These are phyloP conservation scores for Metschnikowia kunwiensis DNA, from an alignment of 805 yeast species.

Conservation along the genomic window DNA sequence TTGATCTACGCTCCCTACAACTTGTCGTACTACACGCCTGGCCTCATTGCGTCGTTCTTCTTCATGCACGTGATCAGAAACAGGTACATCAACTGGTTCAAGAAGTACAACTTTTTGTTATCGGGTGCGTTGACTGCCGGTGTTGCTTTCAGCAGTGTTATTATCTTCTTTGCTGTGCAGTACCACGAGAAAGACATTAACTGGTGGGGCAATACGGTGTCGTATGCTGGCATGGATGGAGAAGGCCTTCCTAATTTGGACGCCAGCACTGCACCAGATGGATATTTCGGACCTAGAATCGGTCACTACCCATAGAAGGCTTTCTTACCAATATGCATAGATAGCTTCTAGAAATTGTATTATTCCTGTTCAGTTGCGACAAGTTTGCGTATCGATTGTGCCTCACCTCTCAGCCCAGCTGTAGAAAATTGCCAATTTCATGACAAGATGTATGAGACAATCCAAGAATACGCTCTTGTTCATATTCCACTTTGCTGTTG, in stretches of 20 bases:
- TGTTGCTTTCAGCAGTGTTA: conserved; percentile 33
- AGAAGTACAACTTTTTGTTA: conserved; percentile 34
- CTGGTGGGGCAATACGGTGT: conserved; percentile 28
- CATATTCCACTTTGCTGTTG: too few relatives aligned
- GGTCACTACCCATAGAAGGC: conserved; percentile 19
- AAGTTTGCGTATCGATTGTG: too few relatives aligned
- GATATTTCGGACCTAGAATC: conserved; percentile 21
- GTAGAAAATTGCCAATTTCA: too few relatives aligned
- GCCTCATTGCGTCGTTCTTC: conserved; percentile 24
- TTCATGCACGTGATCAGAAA: conserved; percentile 31
- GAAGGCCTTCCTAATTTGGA: conserved; percentile 4
- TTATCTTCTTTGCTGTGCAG: conserved; percentile 38
- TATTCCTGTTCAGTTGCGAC: too few relatives aligned
- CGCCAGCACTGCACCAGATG: conserved; percentile 17
- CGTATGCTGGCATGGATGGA: conserved; percentile 36
- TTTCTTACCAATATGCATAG: too few relatives aligned
- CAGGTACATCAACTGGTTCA: conserved; percentile 32
- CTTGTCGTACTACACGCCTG: conserved; percentile 29
- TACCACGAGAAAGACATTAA: conserved; percentile 27
- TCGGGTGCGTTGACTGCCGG: conserved; percentile 33
- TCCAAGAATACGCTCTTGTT: too few relatives aligned
- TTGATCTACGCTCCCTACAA: conserved; percentile 33
- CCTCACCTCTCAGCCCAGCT: too few relatives aligned
- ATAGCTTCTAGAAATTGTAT: too few relatives aligned
- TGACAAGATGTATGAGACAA: too few relatives aligned